These are phyloP conservation scores for Hericium coralloides DNA, from an alignment of 768 basidiomycete genomes.

Conservation along the genomic window DNA sequence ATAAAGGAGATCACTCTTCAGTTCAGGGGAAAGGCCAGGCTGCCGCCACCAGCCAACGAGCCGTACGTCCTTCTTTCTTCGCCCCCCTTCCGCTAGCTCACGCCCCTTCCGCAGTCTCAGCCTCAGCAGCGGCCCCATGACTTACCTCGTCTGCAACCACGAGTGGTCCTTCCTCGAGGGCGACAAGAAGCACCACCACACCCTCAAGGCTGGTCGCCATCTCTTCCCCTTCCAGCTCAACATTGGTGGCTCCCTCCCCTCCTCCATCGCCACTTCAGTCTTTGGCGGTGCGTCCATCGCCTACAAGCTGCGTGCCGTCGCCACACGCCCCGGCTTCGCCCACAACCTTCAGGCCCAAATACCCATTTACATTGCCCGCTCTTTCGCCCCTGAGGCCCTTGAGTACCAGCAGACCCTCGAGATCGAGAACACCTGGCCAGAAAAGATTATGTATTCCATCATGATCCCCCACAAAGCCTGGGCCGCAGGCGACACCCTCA, in stretches of 20 bases:
- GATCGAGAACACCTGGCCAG: conserved; percentile 95
- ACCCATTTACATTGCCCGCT: conserved; percentile 61
- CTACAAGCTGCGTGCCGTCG: conserved; percentile 88
- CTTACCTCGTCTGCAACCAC: conserved; percentile 65
- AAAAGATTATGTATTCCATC: conserved; percentile 92
- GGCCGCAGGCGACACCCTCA: conserved; percentile 82
- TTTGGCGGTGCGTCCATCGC: conserved; percentile 55
- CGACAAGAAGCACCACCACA: conserved; percentile 68
- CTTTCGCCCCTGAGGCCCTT: conserved; percentile 72
- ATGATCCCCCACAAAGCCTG: conserved; percentile 94
- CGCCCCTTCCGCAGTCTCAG: conserved; percentile 26
- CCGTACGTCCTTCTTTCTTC: conserved; percentile 36
- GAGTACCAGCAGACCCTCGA: conserved; percentile 96
- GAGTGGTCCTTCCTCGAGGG: conserved; percentile 93
- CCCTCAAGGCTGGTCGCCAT: conserved; percentile 93
- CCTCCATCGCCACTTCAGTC: conserved; percentile 50
- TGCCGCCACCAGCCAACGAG: conserved; percentile 51
- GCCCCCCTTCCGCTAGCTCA: conserved; percentile 6
- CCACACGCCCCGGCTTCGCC: conserved; percentile 67
- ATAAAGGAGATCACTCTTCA: conserved; percentile 79
- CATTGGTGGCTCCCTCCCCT: conserved; percentile 79
- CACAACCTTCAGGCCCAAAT: conserved; percentile 54
- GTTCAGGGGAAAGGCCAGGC: conserved; percentile 73
- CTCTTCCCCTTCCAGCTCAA: conserved; percentile 87
- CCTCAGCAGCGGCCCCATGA: conserved; percentile 37